Base-by-base conservation (phyloP, 352 stramenopile genomes). In the Phytopythium helicoides region DNA sequence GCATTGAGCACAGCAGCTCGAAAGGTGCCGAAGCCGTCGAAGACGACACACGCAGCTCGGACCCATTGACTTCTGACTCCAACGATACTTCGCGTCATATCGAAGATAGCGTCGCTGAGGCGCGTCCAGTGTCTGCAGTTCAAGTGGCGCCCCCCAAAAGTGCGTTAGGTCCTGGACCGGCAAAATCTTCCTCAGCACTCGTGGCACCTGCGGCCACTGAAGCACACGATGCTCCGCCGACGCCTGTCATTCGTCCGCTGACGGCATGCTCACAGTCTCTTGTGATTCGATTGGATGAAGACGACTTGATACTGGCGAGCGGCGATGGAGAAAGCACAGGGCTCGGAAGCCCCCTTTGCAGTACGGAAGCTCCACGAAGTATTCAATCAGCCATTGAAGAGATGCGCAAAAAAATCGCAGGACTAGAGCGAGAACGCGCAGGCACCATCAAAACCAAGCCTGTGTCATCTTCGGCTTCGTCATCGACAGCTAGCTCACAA, bases 231-330 rank as follows among this genome's bases (percentile, higher is more conserved):
- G n/a, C n/a, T n/a, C 46, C 46, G 46, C 58, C 37, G 34, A 73
- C 64, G 5, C 62, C 64, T 4, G 60, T 74, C 37, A 68, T 86
- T 18, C 69, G 69, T 11, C 82, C 80, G 14, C 31, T 91, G 44
- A 91, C 80, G n/a, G 82, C 80, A 3, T 68, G 66, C 18, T 73
- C 64, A 12, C 77, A 93, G 61, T 89, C 76, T 12, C 16, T 89
- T 16, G 78, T 93, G 42, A 91, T 93, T 53, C 66, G 61, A 2
- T 49, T 93, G 16, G 80, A 58, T 3, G 52, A 63, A 14, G 76
- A 86, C 26, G 18, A 61, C 21, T 25, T 65, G 37, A 15, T 41
- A 19, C 46, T 52, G 7, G 50, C 60, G 25, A 47, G 48, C 56
- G 48, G 41, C 28, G 58, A 62, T 16, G n/a, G n/a, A n/a, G 45